Evolutionary conservation across 192 early-diverging fungal species (phyloP).

Genomic region (Coemansia sp.): DNA sequence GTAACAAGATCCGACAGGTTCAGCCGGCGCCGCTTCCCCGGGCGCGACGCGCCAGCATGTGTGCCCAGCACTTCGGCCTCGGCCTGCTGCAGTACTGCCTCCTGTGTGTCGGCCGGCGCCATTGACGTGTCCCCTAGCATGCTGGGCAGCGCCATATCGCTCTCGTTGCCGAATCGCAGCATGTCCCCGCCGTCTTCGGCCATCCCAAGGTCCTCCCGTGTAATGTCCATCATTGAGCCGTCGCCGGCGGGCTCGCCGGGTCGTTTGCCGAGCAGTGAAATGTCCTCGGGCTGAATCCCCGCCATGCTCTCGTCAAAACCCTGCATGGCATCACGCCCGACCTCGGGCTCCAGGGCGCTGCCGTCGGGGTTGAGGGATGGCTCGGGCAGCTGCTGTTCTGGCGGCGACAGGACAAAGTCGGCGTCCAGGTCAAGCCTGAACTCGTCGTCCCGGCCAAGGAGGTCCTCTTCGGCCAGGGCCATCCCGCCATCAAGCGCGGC

Average conservation of each 20-base stretch:
- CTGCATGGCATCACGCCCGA: slow-evolving; percentile 52
- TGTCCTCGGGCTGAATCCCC: slow-evolving; percentile 22
- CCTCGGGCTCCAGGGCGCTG: slow-evolving; percentile 52
- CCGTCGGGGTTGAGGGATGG: slow-evolving; percentile 14
- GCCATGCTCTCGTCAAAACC: slow-evolving; percentile 39
- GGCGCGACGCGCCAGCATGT: slow-evolving; percentile 7
- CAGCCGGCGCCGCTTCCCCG: slow-evolving; percentile 32
- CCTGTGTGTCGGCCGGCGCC: slow-evolving; percentile 32
- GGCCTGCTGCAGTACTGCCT: slow-evolving; percentile 39
- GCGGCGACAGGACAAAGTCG: slow-evolving; percentile 42
- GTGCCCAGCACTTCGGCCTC: slow-evolving; percentile 34
- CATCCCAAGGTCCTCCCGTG: slow-evolving; percentile 21
- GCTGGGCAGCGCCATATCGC: slow-evolving; percentile 17
- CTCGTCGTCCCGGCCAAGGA: slow-evolving; percentile 54
- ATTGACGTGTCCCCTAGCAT: slow-evolving; percentile 14
- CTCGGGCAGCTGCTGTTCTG: slow-evolving; percentile 17
- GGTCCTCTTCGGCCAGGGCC: slow-evolving; percentile 45
- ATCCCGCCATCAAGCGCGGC: slow-evolving; percentile 9
- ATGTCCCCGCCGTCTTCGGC: slow-evolving; percentile 9
- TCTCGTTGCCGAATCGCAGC: slow-evolving; percentile 20
- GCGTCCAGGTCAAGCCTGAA: slow-evolving; percentile 48
- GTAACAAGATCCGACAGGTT: slow-evolving; percentile 41
- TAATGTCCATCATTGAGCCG: slow-evolving; percentile 17
- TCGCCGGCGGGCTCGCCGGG: slow-evolving; percentile 5
- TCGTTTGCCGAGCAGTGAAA: slow-evolving; percentile 32